Conservation (phyloP, 768 basidiomycete species). For the Leccinum subtestaceum region DNA sequence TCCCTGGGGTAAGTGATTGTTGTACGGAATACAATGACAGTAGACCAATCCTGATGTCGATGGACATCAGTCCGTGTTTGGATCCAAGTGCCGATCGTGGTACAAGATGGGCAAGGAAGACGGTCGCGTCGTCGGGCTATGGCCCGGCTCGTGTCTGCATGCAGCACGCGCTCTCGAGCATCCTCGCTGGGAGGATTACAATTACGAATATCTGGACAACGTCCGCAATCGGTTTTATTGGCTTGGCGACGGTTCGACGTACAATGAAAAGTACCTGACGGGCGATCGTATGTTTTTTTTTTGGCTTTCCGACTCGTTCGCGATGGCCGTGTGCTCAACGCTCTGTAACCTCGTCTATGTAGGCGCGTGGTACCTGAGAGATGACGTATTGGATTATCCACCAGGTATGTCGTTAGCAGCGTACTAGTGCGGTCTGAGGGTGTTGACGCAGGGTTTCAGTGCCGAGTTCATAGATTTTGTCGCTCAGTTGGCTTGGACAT, state of each 20-base stretch:
- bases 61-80: conserved; percentile 49
- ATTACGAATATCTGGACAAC: conserved; percentile 45
- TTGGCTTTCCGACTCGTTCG: conserved; percentile 30
- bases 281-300: conserved; percentile 35
- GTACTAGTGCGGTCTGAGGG: background rate
- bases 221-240: conserved; percentile 51
- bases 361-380: conserved; percentile 18
- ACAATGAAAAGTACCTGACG: conserved; percentile 47
- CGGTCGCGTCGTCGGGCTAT: conserved; percentile 55
- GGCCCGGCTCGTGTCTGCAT: conserved; percentile 62
- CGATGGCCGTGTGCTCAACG: conserved; percentile 38
- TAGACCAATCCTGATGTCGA: conserved; percentile 19
- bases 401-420: conserved; percentile 2
- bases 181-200: conserved; percentile 67
- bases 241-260: conserved; percentile 56
- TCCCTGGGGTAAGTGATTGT: background rate
- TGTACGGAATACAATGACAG: conserved; percentile 1
- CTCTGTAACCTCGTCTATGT: background rate
- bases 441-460: background rate
- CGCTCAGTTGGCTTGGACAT: background rate
- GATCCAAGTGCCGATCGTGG: conserved; percentile 59
- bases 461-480: background rate
- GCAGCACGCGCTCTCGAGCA: conserved; percentile 45
- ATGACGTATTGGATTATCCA: conserved; percentile 13
- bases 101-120: conserved; percentile 58